These are phyloP conservation scores for Populus nigra DNA, from an alignment of 345 rosid species.

Conservation along the genomic window DNA sequence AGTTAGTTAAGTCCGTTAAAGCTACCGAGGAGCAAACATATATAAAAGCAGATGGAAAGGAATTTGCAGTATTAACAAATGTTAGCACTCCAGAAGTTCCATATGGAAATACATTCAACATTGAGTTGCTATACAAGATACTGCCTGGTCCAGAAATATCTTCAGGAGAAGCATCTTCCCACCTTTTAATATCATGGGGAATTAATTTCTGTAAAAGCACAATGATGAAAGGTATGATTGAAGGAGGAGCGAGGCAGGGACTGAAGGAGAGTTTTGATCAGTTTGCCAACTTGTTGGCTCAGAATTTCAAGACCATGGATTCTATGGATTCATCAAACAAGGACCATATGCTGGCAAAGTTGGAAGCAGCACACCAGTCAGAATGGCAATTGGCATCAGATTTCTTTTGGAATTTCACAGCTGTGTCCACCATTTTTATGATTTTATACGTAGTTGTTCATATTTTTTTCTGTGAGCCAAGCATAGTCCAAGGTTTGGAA, in stretches of 20 bases:
- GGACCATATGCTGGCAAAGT: conserved; percentile 54
- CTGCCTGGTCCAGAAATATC: conserved; percentile 47
- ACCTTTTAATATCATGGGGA: conserved; percentile 69
- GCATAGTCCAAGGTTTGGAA: conserved; percentile 64
- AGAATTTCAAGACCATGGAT: conserved; percentile 45
- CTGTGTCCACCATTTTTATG: conserved; percentile 52
- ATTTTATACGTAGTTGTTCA: conserved; percentile 56
- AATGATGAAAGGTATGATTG: conserved; percentile 82
- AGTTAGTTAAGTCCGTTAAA: conserved; percentile 72
- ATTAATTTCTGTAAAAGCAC: conserved; percentile 60
- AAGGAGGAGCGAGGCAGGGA: conserved; percentile 83
- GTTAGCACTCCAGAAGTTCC: conserved; percentile 86
- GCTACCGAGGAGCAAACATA: conserved; percentile 79
- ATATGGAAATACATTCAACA: conserved; percentile 60
- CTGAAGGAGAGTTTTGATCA: conserved; percentile 70
- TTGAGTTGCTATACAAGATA: conserved; percentile 79
- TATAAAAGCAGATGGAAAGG: conserved; percentile 50
- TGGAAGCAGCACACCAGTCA: conserved; percentile 62
- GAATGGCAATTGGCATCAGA: conserved; percentile 55
- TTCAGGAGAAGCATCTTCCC: conserved; percentile 57
- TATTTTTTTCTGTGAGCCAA: conserved; percentile 48
- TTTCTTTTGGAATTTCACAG: conserved; percentile 68
- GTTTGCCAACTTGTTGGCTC: conserved; percentile 52
- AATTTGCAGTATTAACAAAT: conserved; percentile 49
- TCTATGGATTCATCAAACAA: conserved; percentile 35